phyloP scores from a whole-genome alignment of 2,329 filamentous ascomycete genomes.

The Penicillium sp. region DNA sequence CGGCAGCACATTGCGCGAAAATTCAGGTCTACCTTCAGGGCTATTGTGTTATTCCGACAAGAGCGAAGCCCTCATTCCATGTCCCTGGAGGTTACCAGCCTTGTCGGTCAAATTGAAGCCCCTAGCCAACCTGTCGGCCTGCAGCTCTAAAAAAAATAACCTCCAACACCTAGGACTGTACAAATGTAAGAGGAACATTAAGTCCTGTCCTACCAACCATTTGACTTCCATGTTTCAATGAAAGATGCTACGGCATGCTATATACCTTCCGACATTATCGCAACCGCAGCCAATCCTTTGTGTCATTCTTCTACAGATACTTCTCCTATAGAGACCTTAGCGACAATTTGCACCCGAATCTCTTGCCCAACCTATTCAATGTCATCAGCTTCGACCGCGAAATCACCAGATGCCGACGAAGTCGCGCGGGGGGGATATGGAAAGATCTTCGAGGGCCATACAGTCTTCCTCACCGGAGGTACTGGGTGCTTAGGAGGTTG shows the following conservation, averaged over 20 bases:
- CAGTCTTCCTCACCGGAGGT: constrained; percentile 33
- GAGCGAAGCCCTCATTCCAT: not conserved
- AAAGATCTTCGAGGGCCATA: constrained; percentile 28
- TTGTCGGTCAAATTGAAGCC: not conserved
- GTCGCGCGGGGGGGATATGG: constrained; percentile 29
- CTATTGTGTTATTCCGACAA: not conserved
- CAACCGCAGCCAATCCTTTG: not conserved
- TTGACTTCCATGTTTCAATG: not conserved
- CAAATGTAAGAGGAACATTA: constrained; percentile 6
- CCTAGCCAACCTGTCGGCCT: not conserved
- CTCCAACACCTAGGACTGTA: not conserved
- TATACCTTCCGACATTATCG: constrained; percentile 7
- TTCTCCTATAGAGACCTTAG: not conserved
- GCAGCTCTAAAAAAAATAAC: not conserved
- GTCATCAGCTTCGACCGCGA: constrained; percentile 7
- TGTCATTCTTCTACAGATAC: not conserved
- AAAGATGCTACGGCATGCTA: not conserved
- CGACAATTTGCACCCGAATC: not conserved
- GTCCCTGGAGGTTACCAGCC: not conserved
- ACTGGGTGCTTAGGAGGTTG: constrained; percentile 36
- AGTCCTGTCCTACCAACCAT: constrained; percentile 6
- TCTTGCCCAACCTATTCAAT: constrained; percentile 1
- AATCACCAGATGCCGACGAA: constrained; percentile 16
- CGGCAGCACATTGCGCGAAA: constrained; percentile 2
- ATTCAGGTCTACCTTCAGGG: not conserved